A percentile compares a stretch with the other conserved stretches of the same genome.
Evolutionary conservation across 2,329 filamentous ascomycete genomes (phyloP).

Genomic region (Paracoccidioides brasiliensis): DNA sequence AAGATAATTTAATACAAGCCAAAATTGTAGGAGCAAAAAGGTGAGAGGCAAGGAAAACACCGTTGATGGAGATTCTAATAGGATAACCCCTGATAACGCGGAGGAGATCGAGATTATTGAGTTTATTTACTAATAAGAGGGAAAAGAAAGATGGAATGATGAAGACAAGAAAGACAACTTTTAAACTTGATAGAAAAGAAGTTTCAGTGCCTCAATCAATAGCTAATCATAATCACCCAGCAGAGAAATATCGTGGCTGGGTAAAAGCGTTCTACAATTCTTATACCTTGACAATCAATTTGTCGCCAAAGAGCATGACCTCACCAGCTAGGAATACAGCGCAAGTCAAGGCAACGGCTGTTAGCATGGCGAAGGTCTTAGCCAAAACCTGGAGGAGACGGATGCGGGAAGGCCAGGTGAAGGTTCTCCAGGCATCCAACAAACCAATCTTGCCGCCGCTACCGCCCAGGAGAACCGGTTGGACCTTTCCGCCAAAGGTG

Average conservation of each 20-base stretch:
- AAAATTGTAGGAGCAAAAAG: too few relatives aligned
- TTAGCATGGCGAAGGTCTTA: slow-evolving; percentile 52
- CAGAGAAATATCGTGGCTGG: too few relatives aligned
- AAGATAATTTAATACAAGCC: too few relatives aligned
- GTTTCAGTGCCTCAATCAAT: not conserved
- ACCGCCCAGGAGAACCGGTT: slow-evolving; percentile 60
- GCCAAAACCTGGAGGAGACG: slow-evolving; percentile 61
- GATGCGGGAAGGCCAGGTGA: slow-evolving; percentile 57
- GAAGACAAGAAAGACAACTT: too few relatives aligned
- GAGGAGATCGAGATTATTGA: too few relatives aligned
- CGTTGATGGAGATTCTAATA: too few relatives aligned
- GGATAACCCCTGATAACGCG: too few relatives aligned
- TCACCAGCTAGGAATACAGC: slow-evolving; percentile 40
- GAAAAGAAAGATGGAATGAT: too few relatives aligned
- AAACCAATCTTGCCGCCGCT: slow-evolving; percentile 60
- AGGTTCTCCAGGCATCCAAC: slow-evolving; percentile 65
- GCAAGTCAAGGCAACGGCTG: slow-evolving; percentile 38
- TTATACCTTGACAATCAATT: not conserved
- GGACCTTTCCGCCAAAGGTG: slow-evolving; percentile 63
- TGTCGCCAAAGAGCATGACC: slow-evolving; percentile 33
- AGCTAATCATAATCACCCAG: not conserved
- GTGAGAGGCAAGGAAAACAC: too few relatives aligned
- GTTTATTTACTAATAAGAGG: too few relatives aligned
- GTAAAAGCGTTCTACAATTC: not conserved
- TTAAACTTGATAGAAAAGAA: too few relatives aligned